Evolutionary conservation across 2,329 filamentous ascomycete genomes (phyloP).

Genomic region (Byssochlamys sp.): DNA sequence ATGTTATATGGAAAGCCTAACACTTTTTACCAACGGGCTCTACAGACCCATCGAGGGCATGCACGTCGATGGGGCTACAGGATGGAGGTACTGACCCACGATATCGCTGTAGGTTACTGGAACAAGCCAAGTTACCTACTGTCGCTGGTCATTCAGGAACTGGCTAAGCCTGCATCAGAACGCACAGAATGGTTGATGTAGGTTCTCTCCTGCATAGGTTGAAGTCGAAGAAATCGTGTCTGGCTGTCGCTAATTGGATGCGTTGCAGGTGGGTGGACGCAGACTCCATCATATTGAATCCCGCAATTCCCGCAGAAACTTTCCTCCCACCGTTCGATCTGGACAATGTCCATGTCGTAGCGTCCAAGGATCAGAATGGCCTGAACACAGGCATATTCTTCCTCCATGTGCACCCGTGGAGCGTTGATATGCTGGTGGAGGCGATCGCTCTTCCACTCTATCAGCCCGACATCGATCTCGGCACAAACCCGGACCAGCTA

Average conservation of each 20-base stretch:
- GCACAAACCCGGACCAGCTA: constrained; percentile 12
- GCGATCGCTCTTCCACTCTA: constrained; percentile 16
- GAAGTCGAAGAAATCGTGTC: background rate
- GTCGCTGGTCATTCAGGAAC: constrained; percentile 22
- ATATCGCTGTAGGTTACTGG: constrained; percentile 24
- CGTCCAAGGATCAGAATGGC: constrained; percentile 21
- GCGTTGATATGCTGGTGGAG: constrained; percentile 18
- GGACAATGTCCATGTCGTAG: constrained; percentile 20
- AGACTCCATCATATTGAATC: constrained; percentile 24
- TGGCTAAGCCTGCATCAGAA: constrained; percentile 20
- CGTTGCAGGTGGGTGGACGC: constrained; percentile 22
- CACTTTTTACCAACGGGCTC: constrained; percentile 25
- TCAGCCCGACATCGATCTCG: constrained; percentile 12
- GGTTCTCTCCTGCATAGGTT: constrained; percentile 1
- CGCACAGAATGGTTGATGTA: constrained; percentile 30
- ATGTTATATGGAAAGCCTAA: constrained; percentile 25
- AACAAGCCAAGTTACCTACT: constrained; percentile 25
- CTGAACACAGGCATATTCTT: constrained; percentile 25
- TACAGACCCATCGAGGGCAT: constrained; percentile 26
- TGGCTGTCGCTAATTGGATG: background rate
- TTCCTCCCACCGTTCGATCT: constrained; percentile 22
- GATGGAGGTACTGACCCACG: constrained; percentile 24
- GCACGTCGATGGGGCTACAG: constrained; percentile 26
- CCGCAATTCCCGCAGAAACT: constrained; percentile 18
- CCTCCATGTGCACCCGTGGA: constrained; percentile 23